Evolutionary conservation across 208 protist genomes (phyloP), one percentile per base, ranked within the genome.

Genomic region (Leishmania arabica): DNA sequence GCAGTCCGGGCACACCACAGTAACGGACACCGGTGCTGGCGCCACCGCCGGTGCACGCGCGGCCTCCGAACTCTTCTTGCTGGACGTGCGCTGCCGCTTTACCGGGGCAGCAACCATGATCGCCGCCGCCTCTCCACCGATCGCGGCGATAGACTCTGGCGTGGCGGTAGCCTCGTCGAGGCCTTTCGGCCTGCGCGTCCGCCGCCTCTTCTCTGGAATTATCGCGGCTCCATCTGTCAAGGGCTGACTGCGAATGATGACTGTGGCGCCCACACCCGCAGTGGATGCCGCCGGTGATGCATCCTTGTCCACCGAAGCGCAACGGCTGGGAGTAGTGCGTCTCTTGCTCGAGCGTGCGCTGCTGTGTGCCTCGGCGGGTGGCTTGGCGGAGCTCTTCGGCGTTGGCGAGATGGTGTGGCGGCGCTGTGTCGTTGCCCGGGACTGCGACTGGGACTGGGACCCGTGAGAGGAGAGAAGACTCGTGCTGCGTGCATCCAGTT

Each of bases 1-100:
- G 79, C 93, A 96, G 58, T 89, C 83, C 6, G 88, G 89, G 72
- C 92, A 96, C 45, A 77, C 71, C 17, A 40, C 37, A 24, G 45
- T 49, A 24, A 69, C 69, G 13, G 27, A 49, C 9, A 27, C 54
- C 34, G 65, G 31, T 65, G 51, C 47, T 40, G 66, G 34, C 11
- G 79, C 7, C 11, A 75, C 66, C 4, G 31, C 53, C 45, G 58
- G 31, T 58, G 51, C 58, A 21, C 60, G 34, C 1, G 45, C 17
- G 21, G 34, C 58, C n/a, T 9, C 65, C 42, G 64, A 54, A 31
- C 6, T 31, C n/a, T 3, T 54, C 62, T 70, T 82, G 45, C 65
- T 66, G 15, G 78, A 77, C 24, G 72, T 27, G 37, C 83, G 74
- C n/a, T 56, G 64, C 15, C 78, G 72, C 78, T 70, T 84, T 21